Evolutionary conservation across 805 yeast genomes (phyloP).

Genomic region (Candida chauliodis): DNA sequence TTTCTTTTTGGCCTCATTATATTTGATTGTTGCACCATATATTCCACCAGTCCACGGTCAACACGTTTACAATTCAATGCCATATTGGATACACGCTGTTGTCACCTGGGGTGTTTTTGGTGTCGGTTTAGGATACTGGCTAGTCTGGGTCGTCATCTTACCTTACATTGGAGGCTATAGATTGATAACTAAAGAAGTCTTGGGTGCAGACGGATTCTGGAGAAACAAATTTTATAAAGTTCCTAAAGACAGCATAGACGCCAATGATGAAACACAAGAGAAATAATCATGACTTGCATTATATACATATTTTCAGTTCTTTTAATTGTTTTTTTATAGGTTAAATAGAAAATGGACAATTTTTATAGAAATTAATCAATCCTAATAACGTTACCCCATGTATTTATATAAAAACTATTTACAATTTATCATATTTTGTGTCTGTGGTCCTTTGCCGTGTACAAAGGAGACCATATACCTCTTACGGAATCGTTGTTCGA

Average conservation of each 20-base stretch:
- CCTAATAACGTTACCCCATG: background rate
- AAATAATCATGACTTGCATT: background rate
- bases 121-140: constrained; percentile 64
- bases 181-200: constrained; percentile 48
- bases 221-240: constrained; percentile 52
- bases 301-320: background rate
- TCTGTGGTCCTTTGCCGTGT: constrained; percentile 47
- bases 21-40: constrained; percentile 73
- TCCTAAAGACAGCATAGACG: constrained; percentile 18
- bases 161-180: constrained; percentile 55
- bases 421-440: constrained; percentile 30
- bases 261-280: constrained; percentile 4
- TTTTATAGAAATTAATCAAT: no score
- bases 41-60: constrained; percentile 69
- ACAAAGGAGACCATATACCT: constrained; percentile 98
- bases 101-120: constrained; percentile 77
- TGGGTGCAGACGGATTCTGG: constrained; percentile 73
- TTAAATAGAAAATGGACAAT: no score
- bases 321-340: background rate
- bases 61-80: constrained; percentile 63
- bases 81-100: constrained; percentile 78
- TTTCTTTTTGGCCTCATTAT: constrained; percentile 62
- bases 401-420: constrained; percentile 22
- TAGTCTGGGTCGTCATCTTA: constrained; percentile 55
- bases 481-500: constrained; percentile 81